These are phyloP conservation scores for Globisporangium nodosum DNA, from an alignment of 352 stramenopile species.

Conservation along the genomic window DNA sequence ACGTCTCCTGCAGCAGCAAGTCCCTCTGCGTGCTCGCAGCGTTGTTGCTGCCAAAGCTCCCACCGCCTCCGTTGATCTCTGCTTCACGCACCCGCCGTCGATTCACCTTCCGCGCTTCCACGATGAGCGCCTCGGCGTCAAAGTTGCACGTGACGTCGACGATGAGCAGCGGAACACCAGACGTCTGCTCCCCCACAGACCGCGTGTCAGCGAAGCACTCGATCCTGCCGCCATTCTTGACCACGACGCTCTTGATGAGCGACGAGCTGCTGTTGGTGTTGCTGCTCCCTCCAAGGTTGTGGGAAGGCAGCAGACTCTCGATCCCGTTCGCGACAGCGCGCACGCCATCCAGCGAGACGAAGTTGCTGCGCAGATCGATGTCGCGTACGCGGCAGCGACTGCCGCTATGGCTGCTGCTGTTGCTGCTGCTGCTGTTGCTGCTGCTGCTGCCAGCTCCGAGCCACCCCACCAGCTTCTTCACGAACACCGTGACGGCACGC, in stretches of 20 bases:
- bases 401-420: not conserved
- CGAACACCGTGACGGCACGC: conserved; percentile 27
- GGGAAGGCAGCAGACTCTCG: conserved; percentile 20
- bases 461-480: conserved; percentile 10
- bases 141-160: conserved; percentile 50
- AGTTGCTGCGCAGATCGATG: conserved; percentile 68
- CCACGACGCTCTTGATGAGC: conserved; percentile 29
- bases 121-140: conserved; percentile 28
- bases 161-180: conserved; percentile 22
- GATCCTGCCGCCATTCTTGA: conserved; percentile 42
- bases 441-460: not conserved
- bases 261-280: not conserved
- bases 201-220: conserved; percentile 37
- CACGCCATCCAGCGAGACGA: conserved; percentile 58
- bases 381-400: conserved; percentile 19
- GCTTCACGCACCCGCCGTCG: conserved; percentile 4
- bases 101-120: conserved; percentile 22
- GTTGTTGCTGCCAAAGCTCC: conserved; percentile 15
- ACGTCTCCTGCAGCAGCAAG: conserved; percentile 42
- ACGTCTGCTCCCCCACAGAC: conserved; percentile 2
- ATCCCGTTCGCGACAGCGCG: conserved; percentile 44
- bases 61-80: not conserved
- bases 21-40: conserved; percentile 14
- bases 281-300: not conserved
- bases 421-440: not conserved